Percentiles rank a stretch among this genome's conserved stretches.
These are phyloP conservation scores for Hypsizygus ulmarius DNA, from an alignment of 1,284 basidiomycete species.

Conservation along the genomic window DNA sequence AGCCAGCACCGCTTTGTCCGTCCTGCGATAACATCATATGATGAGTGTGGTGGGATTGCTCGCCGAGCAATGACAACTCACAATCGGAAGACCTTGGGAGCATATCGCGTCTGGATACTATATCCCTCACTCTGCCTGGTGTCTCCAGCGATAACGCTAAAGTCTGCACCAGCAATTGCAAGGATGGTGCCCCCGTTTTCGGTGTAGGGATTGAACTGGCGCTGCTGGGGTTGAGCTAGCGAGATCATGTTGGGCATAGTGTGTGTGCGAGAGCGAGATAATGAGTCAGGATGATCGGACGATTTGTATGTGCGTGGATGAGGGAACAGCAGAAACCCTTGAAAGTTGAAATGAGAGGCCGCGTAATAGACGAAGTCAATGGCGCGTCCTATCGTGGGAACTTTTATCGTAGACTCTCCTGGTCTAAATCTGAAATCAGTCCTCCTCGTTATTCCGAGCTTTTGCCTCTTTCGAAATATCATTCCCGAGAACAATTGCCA, in stretches of 20 bases:
- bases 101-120: constrained; percentile 93
- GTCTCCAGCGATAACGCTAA: constrained; percentile 91
- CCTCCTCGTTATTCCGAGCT: constrained; percentile 22
- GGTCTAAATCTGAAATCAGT: too few species aligned
- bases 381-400: constrained; percentile 35
- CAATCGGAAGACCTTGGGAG: constrained; percentile 87
- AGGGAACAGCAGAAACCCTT: constrained; percentile 14
- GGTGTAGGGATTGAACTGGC: constrained; percentile 82
- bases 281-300: constrained; percentile 1
- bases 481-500: constrained; percentile 7
- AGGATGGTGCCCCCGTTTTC: constrained; percentile 94
- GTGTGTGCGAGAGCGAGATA: constrained; percentile 3
- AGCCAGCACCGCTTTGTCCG: constrained; percentile 89
- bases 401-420: constrained; percentile 10
- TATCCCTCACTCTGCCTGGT: constrained; percentile 94
- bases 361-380: constrained; percentile 30
- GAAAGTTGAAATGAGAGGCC: constrained; percentile 27
- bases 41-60: constrained; percentile 4
- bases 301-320: background rate
- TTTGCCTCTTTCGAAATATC: constrained; percentile 19
- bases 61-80: constrained; percentile 33
- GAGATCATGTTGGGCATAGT: constrained; percentile 32
- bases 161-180: constrained; percentile 89
- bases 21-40: constrained; percentile 46
- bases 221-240: constrained; percentile 48